Base-by-base conservation (phyloP, 2,329 filamentous ascomycete species). In the Cordyceps cicadae region DNA sequence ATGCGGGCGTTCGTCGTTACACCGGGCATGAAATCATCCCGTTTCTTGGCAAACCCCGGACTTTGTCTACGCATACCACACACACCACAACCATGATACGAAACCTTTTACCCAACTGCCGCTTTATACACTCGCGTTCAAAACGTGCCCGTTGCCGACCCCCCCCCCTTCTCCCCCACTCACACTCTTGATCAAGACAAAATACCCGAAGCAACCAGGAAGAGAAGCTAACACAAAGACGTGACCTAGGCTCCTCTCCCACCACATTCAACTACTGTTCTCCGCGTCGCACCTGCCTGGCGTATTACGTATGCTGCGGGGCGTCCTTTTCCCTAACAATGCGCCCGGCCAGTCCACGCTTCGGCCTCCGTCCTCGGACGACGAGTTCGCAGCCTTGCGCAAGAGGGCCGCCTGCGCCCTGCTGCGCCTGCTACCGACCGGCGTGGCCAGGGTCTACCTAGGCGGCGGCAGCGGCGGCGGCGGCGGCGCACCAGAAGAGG, bases 291-390 rank as follows among this genome's bases (percentile, higher is more conserved):
- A 83, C 66, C 78, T 92, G 60, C 85, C 89, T 71, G 79, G 79
- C 70, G 74, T 90, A 66, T 81, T 93, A 68, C 84, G 85, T 71
- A 82, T 85, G 66, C 80, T 89, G 68, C 89, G 94, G 71, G 85
- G 83, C 68, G 84, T 89, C 63, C 78, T 97, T 60, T 97, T 97
- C 72, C 93, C 94, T 66, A 88, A 90, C 75, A 95, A 95, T 74
- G 80, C 84, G 67, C 86, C 88, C 63, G 87, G 86, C 62, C 81
- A 84, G 65, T 78, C 86, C 67, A 80, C 82, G 62, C 76, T 87
- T 65, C 75, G 80, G 57, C 81, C 87, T 56, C 85, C 87, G 62
- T 79, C 79, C 54, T 81, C 81, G 64, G 79, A 85, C 59, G 78
- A 83, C 67, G 82, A 85, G 68, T 76, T 85, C 65, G 77, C 77